phyloP scores from a whole-genome alignment of 306 rosid species.

The Gynostemma pentaphyllum region DNA sequence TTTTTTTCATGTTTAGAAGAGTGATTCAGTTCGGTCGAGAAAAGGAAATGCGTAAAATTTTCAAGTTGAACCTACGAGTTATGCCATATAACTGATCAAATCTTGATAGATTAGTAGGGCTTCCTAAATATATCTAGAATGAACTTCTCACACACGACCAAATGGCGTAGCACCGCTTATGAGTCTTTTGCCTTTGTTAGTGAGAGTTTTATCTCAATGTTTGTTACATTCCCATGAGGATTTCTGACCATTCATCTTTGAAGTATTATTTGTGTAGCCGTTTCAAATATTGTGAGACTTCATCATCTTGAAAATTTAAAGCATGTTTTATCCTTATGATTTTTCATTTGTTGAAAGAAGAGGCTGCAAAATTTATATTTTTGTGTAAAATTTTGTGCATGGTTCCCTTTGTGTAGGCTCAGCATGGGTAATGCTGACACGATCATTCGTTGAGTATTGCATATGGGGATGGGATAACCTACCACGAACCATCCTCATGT shows the following conservation, averaged over 20 bases:
- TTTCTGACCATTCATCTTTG: not conserved
- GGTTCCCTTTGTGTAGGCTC: constrained; percentile 48
- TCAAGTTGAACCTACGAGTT: not conserved
- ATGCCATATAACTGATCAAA: not conserved
- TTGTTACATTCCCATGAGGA: not conserved
- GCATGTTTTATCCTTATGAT: too few relatives aligned
- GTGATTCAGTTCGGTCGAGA: not conserved
- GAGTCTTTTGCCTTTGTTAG: not conserved
- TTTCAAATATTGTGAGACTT: not conserved
- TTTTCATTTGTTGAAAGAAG: too few relatives aligned
- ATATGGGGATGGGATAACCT: constrained; percentile 99
- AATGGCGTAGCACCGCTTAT: not conserved
- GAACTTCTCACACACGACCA: not conserved
- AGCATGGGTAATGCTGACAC: constrained; percentile 83
- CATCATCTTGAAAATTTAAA: too few relatives aligned
- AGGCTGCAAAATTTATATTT: not conserved
- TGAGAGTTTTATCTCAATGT: not conserved
- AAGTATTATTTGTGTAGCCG: not conserved
- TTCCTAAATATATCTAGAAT: not conserved
- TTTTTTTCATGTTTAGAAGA: not conserved
- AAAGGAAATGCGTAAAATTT: too few relatives aligned
- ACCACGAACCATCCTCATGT: constrained; percentile 79
- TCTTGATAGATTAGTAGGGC: not conserved
- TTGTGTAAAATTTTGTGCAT: not conserved
- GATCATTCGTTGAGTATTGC: constrained; percentile 74